phyloP scores from a whole-genome alignment of 179 eudicot genomes.

The Beta corolliflora region DNA sequence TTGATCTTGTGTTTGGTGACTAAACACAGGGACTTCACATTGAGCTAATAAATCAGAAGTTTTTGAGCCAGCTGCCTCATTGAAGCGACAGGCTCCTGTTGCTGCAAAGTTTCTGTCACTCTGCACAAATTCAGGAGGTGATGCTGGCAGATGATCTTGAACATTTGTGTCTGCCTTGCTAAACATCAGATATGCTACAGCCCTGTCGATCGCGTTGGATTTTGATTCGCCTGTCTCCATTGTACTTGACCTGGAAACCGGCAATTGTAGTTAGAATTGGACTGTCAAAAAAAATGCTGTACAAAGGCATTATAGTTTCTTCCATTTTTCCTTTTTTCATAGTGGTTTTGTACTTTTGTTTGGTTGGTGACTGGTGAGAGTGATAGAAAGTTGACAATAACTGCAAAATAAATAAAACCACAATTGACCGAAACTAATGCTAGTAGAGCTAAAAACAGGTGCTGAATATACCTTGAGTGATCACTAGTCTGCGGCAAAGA shows the following conservation, averaged over 20 bases:
- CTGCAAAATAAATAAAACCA: background rate
- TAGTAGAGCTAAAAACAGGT: background rate
- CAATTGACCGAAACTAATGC: background rate
- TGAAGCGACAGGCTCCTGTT: constrained; percentile 10
- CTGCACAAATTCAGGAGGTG: constrained; percentile 23
- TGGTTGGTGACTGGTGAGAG: no score
- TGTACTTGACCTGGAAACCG: constrained; percentile 43
- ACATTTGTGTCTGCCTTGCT: constrained; percentile 37
- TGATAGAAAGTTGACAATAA: no score
- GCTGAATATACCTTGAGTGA: constrained; percentile 32
- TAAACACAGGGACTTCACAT: constrained; percentile 34
- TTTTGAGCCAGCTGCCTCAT: background rate
- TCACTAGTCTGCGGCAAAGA: constrained; percentile 26
- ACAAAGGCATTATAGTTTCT: background rate
- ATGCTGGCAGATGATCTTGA: constrained; percentile 30
- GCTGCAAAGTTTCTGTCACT: background rate
- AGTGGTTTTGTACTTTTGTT: no score
- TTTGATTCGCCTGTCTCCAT: constrained; percentile 37
- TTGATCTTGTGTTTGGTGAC: constrained; percentile 23
- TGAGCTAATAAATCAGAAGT: constrained; percentile 20
- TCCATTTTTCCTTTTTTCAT: background rate
- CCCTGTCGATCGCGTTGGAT: constrained; percentile 68
- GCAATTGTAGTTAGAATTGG: constrained; percentile 3
- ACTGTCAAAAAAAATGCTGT: background rate
- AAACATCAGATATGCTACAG: constrained; percentile 74